Conservation (phyloP, 441 rosid species). For the Omphalea diandra region DNA sequence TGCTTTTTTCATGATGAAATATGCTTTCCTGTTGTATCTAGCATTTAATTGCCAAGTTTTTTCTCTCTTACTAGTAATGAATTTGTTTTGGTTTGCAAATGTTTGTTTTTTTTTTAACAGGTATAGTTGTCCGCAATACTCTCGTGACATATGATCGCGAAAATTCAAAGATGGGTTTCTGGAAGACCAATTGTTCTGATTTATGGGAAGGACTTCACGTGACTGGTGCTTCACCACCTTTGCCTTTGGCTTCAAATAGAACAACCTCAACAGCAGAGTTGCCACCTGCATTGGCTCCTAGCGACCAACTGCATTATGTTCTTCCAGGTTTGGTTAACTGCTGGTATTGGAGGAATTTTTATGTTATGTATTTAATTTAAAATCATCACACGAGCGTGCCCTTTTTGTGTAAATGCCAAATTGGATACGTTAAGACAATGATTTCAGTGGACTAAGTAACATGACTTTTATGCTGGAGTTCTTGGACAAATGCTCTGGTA, state of each 20-base stretch:
- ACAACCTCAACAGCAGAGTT: constrained; percentile 34
- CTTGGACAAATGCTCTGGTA: background rate
- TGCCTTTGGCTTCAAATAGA: constrained; percentile 36
- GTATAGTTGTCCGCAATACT: constrained; percentile 82
- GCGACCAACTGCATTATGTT: constrained; percentile 26
- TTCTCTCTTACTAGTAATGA: background rate
- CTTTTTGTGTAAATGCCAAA: background rate
- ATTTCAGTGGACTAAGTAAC: background rate
- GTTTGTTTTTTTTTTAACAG: constrained; percentile 38
- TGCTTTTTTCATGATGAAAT: background rate
- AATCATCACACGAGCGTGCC: background rate
- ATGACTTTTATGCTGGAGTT: background rate
- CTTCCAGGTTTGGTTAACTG: constrained; percentile 44
- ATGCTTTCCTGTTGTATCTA: background rate
- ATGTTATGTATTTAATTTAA: background rate
- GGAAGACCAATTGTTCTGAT: constrained; percentile 96
- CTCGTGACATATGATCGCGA: constrained; percentile 87
- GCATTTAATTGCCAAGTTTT: background rate
- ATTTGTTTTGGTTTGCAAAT: constrained; percentile 12
- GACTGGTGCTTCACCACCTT: constrained; percentile 40
- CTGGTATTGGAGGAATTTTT: constrained; percentile 15
- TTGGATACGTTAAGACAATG: constrained; percentile 6
- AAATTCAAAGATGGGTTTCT: constrained; percentile 78
- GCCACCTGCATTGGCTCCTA: constrained; percentile 41
- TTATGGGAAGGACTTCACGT: constrained; percentile 71